Evolutionary conservation across 148 eudicot species (phyloP).

Genomic region (Persicaria maculosa): DNA sequence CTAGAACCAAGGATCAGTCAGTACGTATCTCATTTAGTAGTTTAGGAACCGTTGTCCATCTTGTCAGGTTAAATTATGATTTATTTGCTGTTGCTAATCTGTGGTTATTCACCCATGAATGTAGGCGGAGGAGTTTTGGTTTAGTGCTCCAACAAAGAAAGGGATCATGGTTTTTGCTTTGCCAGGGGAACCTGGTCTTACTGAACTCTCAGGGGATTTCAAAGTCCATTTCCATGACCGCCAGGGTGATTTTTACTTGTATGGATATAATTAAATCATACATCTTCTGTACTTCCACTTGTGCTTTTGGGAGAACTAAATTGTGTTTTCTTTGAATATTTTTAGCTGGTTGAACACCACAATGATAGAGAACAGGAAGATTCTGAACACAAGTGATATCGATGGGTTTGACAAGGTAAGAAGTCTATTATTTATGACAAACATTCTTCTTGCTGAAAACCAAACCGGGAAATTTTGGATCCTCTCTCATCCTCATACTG

Average conservation of each 20-base stretch:
- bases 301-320: constrained; percentile 10
- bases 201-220: constrained; percentile 87
- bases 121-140: constrained; percentile 99
- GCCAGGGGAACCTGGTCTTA: constrained; percentile 97
- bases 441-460: background rate
- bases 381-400: constrained; percentile 66
- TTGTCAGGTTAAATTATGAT: background rate
- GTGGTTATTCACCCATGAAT: constrained; percentile 9
- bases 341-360: constrained; percentile 97
- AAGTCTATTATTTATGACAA: background rate
- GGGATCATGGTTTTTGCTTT: constrained; percentile 95
- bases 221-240: constrained; percentile 92
- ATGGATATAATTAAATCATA: constrained; percentile 12
- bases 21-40: constrained; percentile 30
- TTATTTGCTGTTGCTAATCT: constrained; percentile 8
- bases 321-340: constrained; percentile 3
- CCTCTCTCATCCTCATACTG: background rate
- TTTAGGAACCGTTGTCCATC: background rate
- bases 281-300: constrained; percentile 2
- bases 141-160: constrained; percentile 90
- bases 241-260: constrained; percentile 99
- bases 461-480: background rate
- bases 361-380: constrained; percentile 85
- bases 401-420: constrained; percentile 96
- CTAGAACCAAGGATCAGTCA: constrained; percentile 89